A percentile compares a stretch with the other conserved stretches of the same genome.
Evolutionary conservation across 2,329 filamentous ascomycete species (phyloP).

Genomic region (Neonectria neomacrospora): DNA sequence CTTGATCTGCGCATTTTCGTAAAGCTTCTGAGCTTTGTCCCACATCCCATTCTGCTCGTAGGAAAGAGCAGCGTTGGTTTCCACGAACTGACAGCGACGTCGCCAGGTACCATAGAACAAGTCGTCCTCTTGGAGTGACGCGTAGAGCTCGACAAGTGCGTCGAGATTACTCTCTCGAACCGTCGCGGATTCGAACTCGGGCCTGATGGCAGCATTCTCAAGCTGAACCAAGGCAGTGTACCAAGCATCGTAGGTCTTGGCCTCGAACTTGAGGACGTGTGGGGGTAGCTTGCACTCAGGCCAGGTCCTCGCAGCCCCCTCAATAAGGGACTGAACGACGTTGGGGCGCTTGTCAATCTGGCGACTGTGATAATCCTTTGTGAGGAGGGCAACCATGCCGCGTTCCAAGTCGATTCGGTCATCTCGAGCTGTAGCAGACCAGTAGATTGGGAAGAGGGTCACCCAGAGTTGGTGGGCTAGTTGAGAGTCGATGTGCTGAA

Average conservation of each 20-base stretch:
- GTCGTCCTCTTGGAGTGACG: slow-evolving; percentile 91
- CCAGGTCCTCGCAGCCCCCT: slow-evolving; percentile 84
- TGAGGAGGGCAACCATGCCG: slow-evolving; percentile 88
- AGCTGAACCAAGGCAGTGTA: slow-evolving; percentile 93
- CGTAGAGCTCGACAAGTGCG: slow-evolving; percentile 93
- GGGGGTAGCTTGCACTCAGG: slow-evolving; percentile 93
- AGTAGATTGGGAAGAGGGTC: slow-evolving; percentile 89
- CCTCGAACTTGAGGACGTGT: slow-evolving; percentile 94
- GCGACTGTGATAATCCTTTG: slow-evolving; percentile 93
- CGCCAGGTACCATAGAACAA: slow-evolving; percentile 98
- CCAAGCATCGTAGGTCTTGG: slow-evolving; percentile 95
- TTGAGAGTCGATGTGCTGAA: slow-evolving; percentile 88
- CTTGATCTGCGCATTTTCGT: slow-evolving; percentile 96
- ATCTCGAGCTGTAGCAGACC: slow-evolving; percentile 87
- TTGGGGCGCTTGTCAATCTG: slow-evolving; percentile 97
- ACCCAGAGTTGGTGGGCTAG: slow-evolving; percentile 93
- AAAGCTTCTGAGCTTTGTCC: slow-evolving; percentile 98
- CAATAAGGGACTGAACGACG: slow-evolving; percentile 90
- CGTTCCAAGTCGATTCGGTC: slow-evolving; percentile 92
- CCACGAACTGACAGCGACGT: slow-evolving; percentile 92
- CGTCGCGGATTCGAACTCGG: slow-evolving; percentile 83
- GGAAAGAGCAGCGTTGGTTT: slow-evolving; percentile 95
- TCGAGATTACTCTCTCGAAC: slow-evolving; percentile 96
- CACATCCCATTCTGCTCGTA: slow-evolving; percentile 99
- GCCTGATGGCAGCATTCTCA: slow-evolving; percentile 87